Base-by-base conservation (phyloP, 345 rosid species). In the Aegle marmelos region DNA sequence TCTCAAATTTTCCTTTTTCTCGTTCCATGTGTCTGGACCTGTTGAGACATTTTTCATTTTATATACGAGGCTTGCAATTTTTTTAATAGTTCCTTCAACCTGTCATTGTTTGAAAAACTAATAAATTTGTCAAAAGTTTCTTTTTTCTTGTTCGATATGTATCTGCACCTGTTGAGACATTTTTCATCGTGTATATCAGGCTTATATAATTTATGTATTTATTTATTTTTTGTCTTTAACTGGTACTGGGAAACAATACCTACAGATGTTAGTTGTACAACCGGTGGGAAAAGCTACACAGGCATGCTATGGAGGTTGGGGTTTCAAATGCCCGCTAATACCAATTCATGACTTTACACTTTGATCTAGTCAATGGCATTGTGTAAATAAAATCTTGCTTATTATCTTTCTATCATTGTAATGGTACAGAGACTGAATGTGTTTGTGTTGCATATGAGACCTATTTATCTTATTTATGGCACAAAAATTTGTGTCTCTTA, bases 401-500 rank as follows among this genome's bases (percentile, higher is more conserved):
- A 45, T n/a, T 7, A 11, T 72, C 48, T 33, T 72, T 57, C 16
- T 54, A 54, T 11, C 13, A 58, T 17, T 39, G 36, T 37, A 7
- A 57, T 8, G 14, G n/a, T 34, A 22, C 28, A 2, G 11, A 37
- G 58, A 19, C 59, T 58, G 60, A 31, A 39, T 68, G 5, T 67
- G 41, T 54, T 76, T 66, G 63, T 64, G 28, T 62, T 39, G 57
- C 22, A 64, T 36, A 33, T 70, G 74, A 9, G 39, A 8, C 34
- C 69, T 34, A 34, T 39, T 54, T 24, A 9, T 33, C 8, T 56
- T 37, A 16, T 62, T 41, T 74, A 58, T 58, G 50, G 21, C 69
- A 24, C 31, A 28, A 4, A 81, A 61, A 39, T 75, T 76, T 68
- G 21, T 58, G 45, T 48, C 79, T 54, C 17, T 59, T 48, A 56